Evolutionary conservation across 768 basidiomycete genomes (phyloP).

Genomic region (Mycena vulgaris): DNA sequence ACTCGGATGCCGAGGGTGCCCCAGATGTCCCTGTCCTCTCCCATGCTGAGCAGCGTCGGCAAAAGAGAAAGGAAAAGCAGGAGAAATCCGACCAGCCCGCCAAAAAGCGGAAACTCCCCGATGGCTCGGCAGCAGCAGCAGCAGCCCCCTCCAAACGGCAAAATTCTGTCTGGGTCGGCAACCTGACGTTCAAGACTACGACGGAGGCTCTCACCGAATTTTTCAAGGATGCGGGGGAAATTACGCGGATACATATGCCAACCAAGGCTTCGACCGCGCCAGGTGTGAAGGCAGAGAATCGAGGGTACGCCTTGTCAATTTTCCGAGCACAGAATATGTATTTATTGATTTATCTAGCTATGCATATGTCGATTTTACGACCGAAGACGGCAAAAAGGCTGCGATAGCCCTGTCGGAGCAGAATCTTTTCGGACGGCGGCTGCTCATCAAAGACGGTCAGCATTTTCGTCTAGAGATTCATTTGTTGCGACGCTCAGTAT

Average conservation of each 20-base stretch:
- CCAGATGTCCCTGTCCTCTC: slow-evolving; percentile 72
- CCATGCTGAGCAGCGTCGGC: slow-evolving; percentile 79
- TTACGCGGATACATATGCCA: slow-evolving; percentile 91
- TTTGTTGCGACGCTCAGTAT: slow-evolving; percentile 9
- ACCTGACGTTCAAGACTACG: slow-evolving; percentile 92
- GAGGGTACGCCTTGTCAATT: slow-evolving; percentile 71
- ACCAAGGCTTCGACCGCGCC: slow-evolving; percentile 69
- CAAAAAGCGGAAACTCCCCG: slow-evolving; percentile 66
- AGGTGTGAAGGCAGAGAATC: slow-evolving; percentile 75
- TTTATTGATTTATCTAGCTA: slow-evolving; percentile 68
- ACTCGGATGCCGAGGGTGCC: slow-evolving; percentile 41
- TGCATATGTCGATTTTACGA: slow-evolving; percentile 96
- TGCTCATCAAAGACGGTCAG: slow-evolving; percentile 95
- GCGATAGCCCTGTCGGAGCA: slow-evolving; percentile 90
- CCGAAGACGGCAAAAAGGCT: slow-evolving; percentile 76
- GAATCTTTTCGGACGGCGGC: slow-evolving; percentile 84
- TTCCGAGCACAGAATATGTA: slow-evolving; percentile 18
- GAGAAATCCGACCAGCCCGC: slow-evolving; percentile 41
- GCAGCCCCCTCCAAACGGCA: slow-evolving; percentile 68
- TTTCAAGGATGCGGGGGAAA: slow-evolving; percentile 80
- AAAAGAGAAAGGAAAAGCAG: slow-evolving; percentile 64
- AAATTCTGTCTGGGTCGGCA: slow-evolving; percentile 97
- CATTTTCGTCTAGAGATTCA: slow-evolving; percentile 27
- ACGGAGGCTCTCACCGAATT: slow-evolving; percentile 77
- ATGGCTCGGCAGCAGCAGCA: slow-evolving; percentile 51